Percentiles rank a stretch among this genome's conserved stretches.
phyloP scores from a whole-genome alignment of 345 rosid species.

The Citrus reticulata region DNA sequence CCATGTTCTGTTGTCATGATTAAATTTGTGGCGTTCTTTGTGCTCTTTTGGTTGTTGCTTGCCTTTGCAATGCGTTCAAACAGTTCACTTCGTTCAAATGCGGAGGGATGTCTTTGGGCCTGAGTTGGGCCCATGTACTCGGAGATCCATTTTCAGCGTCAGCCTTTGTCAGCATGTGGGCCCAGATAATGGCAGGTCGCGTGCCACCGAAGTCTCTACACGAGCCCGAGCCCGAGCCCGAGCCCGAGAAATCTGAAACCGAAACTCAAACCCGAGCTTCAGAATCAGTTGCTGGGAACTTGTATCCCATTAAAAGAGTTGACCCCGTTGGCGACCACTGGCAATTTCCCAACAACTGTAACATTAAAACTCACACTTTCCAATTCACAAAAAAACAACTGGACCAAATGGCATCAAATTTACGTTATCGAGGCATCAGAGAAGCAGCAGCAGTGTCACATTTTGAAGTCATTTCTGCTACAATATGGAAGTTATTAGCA shows the following conservation, averaged over 20 bases:
- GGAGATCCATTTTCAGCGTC: slow-evolving; percentile 64
- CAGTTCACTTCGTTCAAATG: slow-evolving; percentile 72
- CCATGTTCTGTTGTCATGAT: no score
- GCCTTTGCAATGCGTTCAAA: no score
- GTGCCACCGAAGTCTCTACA: slow-evolving; percentile 22
- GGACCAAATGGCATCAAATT: slow-evolving; percentile 16
- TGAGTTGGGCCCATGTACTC: slow-evolving; percentile 81
- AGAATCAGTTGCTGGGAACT: slow-evolving; percentile 2
- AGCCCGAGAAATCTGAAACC: no score
- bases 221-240: slow-evolving; percentile 12
- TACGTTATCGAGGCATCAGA: neutral
- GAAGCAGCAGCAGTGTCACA: neutral
- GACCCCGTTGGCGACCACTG: slow-evolving; percentile 55
- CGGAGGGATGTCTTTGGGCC: slow-evolving; percentile 62
- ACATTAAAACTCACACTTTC: slow-evolving; percentile 33
- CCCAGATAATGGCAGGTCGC: slow-evolving; percentile 27
- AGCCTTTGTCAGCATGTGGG: slow-evolving; percentile 49
- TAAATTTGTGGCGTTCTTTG: no score
- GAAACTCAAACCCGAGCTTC: neutral
- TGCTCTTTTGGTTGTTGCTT: no score
- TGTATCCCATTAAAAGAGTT: slow-evolving; percentile 33
- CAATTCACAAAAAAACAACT: slow-evolving; percentile 33
- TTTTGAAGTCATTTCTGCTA: slow-evolving; percentile 45
- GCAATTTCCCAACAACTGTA: slow-evolving; percentile 26
- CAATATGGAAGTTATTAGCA: slow-evolving; percentile 51